Evolutionary conservation across 495 filamentous ascomycete genomes (phyloP), one percentile per base, ranked within the genome.

Genomic region (Neurospora discreta): DNA sequence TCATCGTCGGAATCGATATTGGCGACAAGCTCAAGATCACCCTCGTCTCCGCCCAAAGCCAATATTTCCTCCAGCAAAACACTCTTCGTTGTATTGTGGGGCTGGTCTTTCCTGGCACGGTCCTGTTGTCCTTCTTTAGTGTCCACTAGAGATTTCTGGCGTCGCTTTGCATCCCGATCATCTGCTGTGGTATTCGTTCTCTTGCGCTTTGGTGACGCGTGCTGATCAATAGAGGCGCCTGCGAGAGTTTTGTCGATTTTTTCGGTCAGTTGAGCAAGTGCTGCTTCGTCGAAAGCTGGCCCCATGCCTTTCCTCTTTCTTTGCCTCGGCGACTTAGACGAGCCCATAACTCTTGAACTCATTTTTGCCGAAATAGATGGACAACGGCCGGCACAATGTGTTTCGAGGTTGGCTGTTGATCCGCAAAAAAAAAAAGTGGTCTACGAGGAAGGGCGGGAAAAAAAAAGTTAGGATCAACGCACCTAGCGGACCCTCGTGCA

Each of bases 1-100:
- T 92, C 90, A 39, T 86, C 86, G 69, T 87, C 89, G 1, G 90
- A 92, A 69, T 88, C 83, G 16, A 89, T 75, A 73, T 84, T 87
- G 18, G 83, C 88, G 67, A 94, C 81, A 42, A 93, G 81, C 65
- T 90, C 87, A 46, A 90, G 79, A 77, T 94, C 92, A 36, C 92
- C 90, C 77, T 93, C 87, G 38, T 90, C 91, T 30, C 93, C 93
- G 23, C 92, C 93, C 44, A 96, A 84, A 26, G 89, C 90, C 70
- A 89, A 78, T 74, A 96, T 92, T 75, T 94, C 92, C 73, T 90
- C 86, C 39, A 92, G 84, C 41, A 92, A 80, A 16, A 72, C 40
- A 6, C 71, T 67, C 73, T 73, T 73, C 78, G 79, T 39, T 71
- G 72, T 69, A 76, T 80, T 71, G 74, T 70, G 80, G 78, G 72